phyloP scores from a whole-genome alignment of 2,329 filamentous ascomycete genomes.

The Ascochyta clinopodiicola region DNA sequence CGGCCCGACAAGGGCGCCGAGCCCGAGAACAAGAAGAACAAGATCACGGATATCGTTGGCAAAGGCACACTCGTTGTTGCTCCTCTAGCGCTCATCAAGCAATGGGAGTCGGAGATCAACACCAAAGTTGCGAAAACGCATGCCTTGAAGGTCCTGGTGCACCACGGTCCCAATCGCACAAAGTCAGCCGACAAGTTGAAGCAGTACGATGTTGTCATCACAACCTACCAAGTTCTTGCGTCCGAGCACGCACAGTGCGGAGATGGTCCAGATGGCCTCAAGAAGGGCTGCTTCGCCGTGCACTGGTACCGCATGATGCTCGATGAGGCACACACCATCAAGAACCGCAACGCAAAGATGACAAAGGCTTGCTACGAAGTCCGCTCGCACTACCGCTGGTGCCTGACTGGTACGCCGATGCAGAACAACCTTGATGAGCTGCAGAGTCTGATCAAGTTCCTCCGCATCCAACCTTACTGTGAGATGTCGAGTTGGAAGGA shows the following conservation, averaged over 20 bases:
- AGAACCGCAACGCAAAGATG: constrained; percentile 95
- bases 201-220: constrained; percentile 92
- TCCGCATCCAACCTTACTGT: constrained; percentile 90
- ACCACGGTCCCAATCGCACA: constrained; percentile 86
- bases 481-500: constrained; percentile 87
- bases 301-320: constrained; percentile 96
- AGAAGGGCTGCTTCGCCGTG: constrained; percentile 85
- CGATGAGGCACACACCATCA: constrained; percentile 97
- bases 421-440: constrained; percentile 98
- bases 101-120: constrained; percentile 94
- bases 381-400: constrained; percentile 90
- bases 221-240: constrained; percentile 93
- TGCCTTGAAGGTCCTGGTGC: constrained; percentile 80
- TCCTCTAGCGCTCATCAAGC: constrained; percentile 90
- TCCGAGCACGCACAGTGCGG: constrained; percentile 82
- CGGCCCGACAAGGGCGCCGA: constrained; percentile 64
- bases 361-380: constrained; percentile 91
- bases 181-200: constrained; percentile 79
- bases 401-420: constrained; percentile 93
- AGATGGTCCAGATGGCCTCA: constrained; percentile 65
- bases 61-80: constrained; percentile 91
- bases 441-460: constrained; percentile 89
- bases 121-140: constrained; percentile 76
- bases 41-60: constrained; percentile 71
- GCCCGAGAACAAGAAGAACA: constrained; percentile 63